These are phyloP conservation scores for Yamadazyma philogaea DNA, from an alignment of 805 yeast genomes.

Conservation along the genomic window DNA sequence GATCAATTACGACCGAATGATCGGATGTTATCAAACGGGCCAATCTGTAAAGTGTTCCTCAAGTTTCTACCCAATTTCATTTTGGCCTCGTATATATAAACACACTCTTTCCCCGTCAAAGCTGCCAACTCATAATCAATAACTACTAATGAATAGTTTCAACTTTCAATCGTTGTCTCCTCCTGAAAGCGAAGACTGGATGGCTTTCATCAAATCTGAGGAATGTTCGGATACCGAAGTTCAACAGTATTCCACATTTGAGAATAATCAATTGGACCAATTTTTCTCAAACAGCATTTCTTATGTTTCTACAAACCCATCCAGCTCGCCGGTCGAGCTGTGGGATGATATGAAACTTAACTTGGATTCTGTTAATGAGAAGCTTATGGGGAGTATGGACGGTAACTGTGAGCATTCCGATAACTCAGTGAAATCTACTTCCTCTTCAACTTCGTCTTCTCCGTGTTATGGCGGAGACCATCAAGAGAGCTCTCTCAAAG, in stretches of 20 bases:
- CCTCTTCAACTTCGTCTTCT: conserved; percentile 3
- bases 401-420: neutral
- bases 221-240: neutral
- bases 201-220: conserved; percentile 10
- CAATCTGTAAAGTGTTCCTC: neutral
- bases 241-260: conserved; percentile 1
- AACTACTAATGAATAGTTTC: neutral
- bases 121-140: neutral
- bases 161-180: conserved; percentile 12
- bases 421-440: conserved; percentile 1
- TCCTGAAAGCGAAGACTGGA: conserved; percentile 15
- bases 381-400: neutral
- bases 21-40: neutral
- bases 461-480: neutral
- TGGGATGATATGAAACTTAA: conserved; percentile 5
- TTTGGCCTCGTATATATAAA: neutral
- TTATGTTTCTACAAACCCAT: conserved; percentile 3
- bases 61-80: neutral
- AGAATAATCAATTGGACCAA: conserved; percentile 1
- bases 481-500: neutral
- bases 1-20: neutral
- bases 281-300: conserved; percentile 1
- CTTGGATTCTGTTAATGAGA: conserved; percentile 13
- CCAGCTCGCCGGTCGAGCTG: conserved; percentile 5
- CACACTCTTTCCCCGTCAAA: neutral